These are phyloP conservation scores for Leishmania mexicana DNA, from an alignment of 208 protist genomes.

Conservation along the genomic window DNA sequence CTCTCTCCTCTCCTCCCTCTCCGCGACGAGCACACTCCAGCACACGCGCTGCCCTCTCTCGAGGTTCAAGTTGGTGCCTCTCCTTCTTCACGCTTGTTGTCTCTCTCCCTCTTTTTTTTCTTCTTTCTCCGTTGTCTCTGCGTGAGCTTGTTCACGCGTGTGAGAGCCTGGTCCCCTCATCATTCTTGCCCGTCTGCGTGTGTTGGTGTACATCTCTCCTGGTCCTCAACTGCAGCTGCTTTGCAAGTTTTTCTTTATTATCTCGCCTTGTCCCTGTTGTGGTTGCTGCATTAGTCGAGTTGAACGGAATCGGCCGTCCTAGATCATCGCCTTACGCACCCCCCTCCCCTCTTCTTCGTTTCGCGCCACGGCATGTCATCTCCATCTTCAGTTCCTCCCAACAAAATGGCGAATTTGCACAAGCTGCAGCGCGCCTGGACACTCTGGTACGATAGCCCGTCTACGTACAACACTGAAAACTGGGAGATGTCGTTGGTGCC, in stretches of 20 bases:
- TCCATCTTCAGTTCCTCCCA: conserved; percentile 1
- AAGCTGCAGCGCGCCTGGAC: conserved; percentile 73
- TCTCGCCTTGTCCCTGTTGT: neutral
- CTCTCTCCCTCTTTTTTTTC: neutral
- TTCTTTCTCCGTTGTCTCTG: neutral
- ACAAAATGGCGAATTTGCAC: conserved; percentile 33
- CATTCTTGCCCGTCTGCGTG: neutral
- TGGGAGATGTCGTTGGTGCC: conserved; percentile 81
- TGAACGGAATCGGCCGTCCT: neutral
- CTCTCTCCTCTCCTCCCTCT: neutral
- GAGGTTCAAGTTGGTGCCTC: neutral
- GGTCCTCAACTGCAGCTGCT: neutral
- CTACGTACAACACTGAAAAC: conserved; percentile 73
- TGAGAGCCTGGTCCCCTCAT: neutral
- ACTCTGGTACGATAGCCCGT: conserved; percentile 87
- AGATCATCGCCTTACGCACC: neutral
- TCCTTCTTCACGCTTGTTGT: neutral
- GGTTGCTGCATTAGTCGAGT: neutral
- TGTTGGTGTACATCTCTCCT: neutral
- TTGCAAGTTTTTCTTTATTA: neutral
- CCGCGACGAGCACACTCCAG: neutral
- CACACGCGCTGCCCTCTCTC: neutral
- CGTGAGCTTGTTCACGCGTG: neutral
- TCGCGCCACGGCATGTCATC: neutral
- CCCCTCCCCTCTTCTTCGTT: neutral